Base-by-base conservation (phyloP, 1,284 basidiomycete species). In the Cerioporus squamosus region DNA sequence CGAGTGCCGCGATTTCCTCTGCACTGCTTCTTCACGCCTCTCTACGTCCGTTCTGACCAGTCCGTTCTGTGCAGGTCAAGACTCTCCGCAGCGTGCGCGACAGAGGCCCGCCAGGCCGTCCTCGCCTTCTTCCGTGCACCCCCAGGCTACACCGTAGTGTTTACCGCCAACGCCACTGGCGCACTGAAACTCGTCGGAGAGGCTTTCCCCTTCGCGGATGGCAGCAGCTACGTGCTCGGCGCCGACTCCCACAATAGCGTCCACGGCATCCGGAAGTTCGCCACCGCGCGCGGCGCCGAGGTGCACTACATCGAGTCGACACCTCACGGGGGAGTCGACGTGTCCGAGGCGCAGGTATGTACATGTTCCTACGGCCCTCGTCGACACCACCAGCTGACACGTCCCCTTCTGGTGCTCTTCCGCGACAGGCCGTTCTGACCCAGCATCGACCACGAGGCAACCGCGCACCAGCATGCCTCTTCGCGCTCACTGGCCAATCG, bases 161-260 rank as follows among this genome's bases (percentile, higher is more conserved):
- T 93, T 73, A 94, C 93, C 5, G 75, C 87, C 7, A 94, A 94
- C 66, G 88, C 92, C 7, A 90, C 88, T 2, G 88, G 80, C 8
- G 90, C 89, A 0, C 77, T 94, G 62, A 93, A 93, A 68, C 81
- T 94, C 51, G 81, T 94, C 36, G 93, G 90, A 39, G 91, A 94
- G 70, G 80, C 89, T 0, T 94, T 87, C 68, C 87, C 88, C 0
- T 94, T 93, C 68, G 72, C 74, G 31, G 72, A 76, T 43, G 79
- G 76, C 10, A 83, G 85, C 47, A 73, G 71, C 39, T 87, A 86
- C 66, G 79, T 92, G 46, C 82, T 94, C 48, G 81, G 86, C 15
- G 79, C 80, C 12, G 90, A 94, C 71, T 87, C 89, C 12, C 92
- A 94, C 70, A 94, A 94, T 67, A 93, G 90, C 64, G 86, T 94